Percentiles rank a stretch among this genome's conserved stretches.
Conservation (phyloP, 108 stramenopile species). For the Nitzschia inconspicua region DNA sequence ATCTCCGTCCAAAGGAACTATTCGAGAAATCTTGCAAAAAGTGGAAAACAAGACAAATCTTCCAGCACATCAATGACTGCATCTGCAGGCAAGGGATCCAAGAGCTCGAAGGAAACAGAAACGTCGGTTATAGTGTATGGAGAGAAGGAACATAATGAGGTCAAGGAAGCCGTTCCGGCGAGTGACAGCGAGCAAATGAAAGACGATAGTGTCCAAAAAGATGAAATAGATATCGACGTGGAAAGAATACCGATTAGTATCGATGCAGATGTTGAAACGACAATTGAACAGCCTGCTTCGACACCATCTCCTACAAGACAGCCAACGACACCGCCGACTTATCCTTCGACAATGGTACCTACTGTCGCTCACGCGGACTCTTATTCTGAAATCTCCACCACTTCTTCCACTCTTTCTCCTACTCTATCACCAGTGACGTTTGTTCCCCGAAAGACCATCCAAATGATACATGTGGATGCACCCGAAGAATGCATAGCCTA, state of each 20-base stretch:
- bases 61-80: no score
- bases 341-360: no score
- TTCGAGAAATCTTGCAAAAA: no score
- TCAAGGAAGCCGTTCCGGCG: neutral
- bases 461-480: neutral
- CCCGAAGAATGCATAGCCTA: constrained; percentile 9
- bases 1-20: no score
- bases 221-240: constrained; percentile 14
- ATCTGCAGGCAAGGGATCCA: no score
- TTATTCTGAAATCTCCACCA: neutral
- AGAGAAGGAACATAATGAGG: no score
- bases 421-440: neutral
- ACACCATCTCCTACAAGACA: constrained; percentile 17
- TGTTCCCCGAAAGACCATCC: no score
- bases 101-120: no score
- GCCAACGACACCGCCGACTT: neutral
- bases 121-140: no score
- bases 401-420: neutral
- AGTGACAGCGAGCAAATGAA: neutral
- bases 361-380: no score
- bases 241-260: no score
- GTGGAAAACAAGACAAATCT: no score
- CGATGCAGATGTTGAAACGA: constrained; percentile 24
- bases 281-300: constrained; percentile 31
- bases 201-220: constrained; percentile 11